A percentile compares a stretch with the other conserved stretches of the same genome.
phyloP scores from a whole-genome alignment of 371 early-diverging fungal species.

The Parasitella parasitica region DNA sequence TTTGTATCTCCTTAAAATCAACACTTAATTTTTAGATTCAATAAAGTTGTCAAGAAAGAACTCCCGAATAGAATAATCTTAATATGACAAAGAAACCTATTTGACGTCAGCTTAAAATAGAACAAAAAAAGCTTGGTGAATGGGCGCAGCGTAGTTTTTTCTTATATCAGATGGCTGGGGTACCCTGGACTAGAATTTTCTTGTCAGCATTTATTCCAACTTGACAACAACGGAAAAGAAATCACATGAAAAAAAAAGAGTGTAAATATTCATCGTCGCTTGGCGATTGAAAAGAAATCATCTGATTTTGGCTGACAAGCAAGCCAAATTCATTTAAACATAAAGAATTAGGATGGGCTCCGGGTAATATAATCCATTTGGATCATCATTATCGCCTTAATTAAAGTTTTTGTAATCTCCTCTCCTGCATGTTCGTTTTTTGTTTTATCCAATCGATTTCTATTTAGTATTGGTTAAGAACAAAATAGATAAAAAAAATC shows the following conservation, averaged over 20 bases:
- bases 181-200: background rate
- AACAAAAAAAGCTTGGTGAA: background rate
- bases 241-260: background rate
- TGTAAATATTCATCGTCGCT: background rate
- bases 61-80: background rate
- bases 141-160: background rate
- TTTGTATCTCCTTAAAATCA: background rate
- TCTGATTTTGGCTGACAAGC: background rate
- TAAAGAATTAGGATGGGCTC: background rate
- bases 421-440: background rate
- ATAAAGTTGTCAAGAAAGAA: background rate
- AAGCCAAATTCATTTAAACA: background rate
- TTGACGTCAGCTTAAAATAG: conserved; percentile 1
- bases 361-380: background rate
- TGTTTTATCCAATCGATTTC: background rate
- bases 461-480: background rate
- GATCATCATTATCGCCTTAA: background rate
- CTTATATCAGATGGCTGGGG: background rate
- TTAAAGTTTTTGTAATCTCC: background rate
- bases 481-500: too few species aligned
- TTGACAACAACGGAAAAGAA: background rate
- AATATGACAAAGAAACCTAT: background rate
- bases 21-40: background rate
- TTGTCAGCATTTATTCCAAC: background rate
- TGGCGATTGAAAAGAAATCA: background rate